Percentiles rank a stretch among this genome's conserved stretches.
Evolutionary conservation across 306 rosid genomes (phyloP).

Genomic region (Castanospermum australe): DNA sequence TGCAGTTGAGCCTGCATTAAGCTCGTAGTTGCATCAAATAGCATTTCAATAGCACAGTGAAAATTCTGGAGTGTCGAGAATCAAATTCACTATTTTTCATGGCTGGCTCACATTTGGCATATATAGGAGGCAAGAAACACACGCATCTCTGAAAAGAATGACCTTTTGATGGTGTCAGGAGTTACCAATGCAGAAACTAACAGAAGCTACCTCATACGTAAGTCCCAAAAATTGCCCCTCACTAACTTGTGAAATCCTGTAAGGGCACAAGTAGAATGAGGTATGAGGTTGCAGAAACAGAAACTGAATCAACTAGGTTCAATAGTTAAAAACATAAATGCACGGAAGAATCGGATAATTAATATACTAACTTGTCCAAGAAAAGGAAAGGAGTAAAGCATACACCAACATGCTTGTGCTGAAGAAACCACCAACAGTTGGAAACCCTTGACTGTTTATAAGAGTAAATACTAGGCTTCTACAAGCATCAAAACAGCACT

Average conservation of each 20-base stretch:
- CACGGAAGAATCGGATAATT: background rate
- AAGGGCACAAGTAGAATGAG: background rate
- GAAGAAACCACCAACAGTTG: background rate
- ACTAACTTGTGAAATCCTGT: background rate
- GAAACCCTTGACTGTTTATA: constrained; percentile 6
- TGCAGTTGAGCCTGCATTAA: background rate
- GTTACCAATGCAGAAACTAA: background rate
- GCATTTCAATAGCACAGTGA: background rate
- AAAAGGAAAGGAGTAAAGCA: background rate
- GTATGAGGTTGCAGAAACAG: background rate
- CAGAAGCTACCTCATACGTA: background rate
- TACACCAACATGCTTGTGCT: constrained; percentile 9
- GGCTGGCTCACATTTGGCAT: background rate
- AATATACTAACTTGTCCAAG: background rate
- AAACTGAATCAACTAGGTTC: background rate
- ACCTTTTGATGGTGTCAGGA: background rate
- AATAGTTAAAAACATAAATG: background rate
- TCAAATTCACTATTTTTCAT: background rate
- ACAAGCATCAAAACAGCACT: constrained; percentile 14
- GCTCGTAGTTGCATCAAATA: constrained; percentile 6
- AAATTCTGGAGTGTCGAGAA: constrained; percentile 2
- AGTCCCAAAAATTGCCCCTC: background rate
- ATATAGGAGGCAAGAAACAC: background rate
- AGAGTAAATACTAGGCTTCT: background rate
- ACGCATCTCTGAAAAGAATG: background rate